Percentiles rank a stretch among this genome's conserved stretches.
These are phyloP conservation scores for Coemansia pectinata DNA, from an alignment of 192 early-diverging fungal genomes.

Conservation along the genomic window DNA sequence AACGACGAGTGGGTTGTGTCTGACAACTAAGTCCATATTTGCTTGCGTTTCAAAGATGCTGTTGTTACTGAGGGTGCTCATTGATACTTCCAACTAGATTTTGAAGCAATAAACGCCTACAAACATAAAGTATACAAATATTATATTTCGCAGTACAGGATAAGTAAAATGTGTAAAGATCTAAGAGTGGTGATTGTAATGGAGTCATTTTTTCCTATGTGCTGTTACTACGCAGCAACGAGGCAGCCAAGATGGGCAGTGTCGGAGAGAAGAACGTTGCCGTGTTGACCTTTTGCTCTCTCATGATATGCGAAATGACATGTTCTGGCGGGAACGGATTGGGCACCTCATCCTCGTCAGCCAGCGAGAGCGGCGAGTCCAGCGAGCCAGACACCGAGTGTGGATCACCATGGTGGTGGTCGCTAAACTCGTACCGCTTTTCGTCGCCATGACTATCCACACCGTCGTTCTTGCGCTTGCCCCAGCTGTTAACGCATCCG, in stretches of 20 bases:
- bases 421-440: conserved; percentile 52
- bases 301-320: conserved; percentile 55
- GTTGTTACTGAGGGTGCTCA: background rate
- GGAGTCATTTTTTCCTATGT: background rate
- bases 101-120: background rate
- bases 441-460: conserved; percentile 42
- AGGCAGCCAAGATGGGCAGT: conserved; percentile 52
- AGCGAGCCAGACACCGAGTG: conserved; percentile 26
- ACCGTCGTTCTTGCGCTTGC: conserved; percentile 41
- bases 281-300: conserved; percentile 55
- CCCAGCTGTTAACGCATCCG: background rate
- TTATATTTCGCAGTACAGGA: background rate
- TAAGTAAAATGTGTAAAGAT: background rate
- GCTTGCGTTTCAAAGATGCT: background rate
- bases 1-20: conserved; percentile 69
- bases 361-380: conserved; percentile 21
- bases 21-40: conserved; percentile 58
- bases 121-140: background rate
- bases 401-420: conserved; percentile 52
- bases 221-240: conserved; percentile 48
- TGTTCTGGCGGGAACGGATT: conserved; percentile 55
- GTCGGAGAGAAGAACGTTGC: conserved; percentile 56
- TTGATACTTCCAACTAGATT: background rate
- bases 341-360: conserved; percentile 50
- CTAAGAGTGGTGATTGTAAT: background rate